These are phyloP conservation scores for Coemansia sp. DNA, from an alignment of 192 early-diverging fungal species.

Conservation along the genomic window DNA sequence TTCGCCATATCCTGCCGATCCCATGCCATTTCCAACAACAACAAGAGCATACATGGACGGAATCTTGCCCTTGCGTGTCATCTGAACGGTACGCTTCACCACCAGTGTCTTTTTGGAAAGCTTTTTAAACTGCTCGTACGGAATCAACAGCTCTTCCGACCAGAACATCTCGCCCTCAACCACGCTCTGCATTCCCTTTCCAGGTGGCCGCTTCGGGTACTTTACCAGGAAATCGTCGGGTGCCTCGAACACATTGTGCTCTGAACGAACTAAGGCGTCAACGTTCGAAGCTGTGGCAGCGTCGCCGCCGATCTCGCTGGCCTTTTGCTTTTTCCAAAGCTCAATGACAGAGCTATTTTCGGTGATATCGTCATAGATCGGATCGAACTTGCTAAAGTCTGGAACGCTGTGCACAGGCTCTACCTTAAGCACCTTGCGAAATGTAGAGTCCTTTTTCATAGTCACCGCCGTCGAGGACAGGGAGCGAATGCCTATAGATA, in stretches of 20 bases:
- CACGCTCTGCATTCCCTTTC: slow-evolving; percentile 10
- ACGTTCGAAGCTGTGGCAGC: slow-evolving; percentile 11
- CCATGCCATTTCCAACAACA: slow-evolving; percentile 92
- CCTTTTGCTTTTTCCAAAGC: slow-evolving; percentile 54
- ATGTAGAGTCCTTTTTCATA: not conserved
- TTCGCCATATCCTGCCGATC: slow-evolving; percentile 91
- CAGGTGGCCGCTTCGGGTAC: slow-evolving; percentile 22
- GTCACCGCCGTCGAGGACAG: not conserved
- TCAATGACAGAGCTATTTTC: slow-evolving; percentile 50
- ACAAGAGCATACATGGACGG: slow-evolving; percentile 88
- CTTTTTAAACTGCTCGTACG: slow-evolving; percentile 56
- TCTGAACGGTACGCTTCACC: slow-evolving; percentile 74
- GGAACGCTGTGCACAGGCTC: slow-evolving; percentile 14
- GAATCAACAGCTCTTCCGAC: slow-evolving; percentile 57
- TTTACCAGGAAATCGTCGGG: slow-evolving; percentile 14
- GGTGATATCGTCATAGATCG: slow-evolving; percentile 43
- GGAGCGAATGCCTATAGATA: slow-evolving; percentile 7
- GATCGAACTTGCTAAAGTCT: slow-evolving; percentile 41
- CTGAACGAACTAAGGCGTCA: slow-evolving; percentile 23
- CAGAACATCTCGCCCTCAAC: slow-evolving; percentile 43
- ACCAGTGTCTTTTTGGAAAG: slow-evolving; percentile 73
- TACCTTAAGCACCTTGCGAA: slow-evolving; percentile 2
- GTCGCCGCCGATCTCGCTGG: slow-evolving; percentile 21
- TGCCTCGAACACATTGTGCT: slow-evolving; percentile 32
- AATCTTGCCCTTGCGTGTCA: slow-evolving; percentile 79